Conservation (phyloP, 495 filamentous ascomycete species). For the Aeminium ludgeri region DNA sequence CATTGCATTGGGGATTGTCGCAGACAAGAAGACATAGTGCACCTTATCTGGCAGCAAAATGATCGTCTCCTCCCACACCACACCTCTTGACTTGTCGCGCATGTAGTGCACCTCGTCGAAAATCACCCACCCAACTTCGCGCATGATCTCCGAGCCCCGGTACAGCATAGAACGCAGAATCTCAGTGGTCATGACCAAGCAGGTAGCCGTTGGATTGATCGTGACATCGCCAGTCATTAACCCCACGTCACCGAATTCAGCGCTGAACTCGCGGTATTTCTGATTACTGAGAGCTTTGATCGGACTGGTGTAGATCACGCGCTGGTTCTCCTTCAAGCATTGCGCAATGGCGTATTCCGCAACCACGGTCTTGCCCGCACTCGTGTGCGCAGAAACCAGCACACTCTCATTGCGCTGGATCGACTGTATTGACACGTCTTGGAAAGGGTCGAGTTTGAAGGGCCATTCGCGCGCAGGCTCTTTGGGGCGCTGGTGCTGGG, state of each 20-base stretch:
- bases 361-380: slow-evolving; percentile 93
- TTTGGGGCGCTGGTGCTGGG: slow-evolving; percentile 70
- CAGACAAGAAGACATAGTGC: slow-evolving; percentile 92
- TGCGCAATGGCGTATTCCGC: slow-evolving; percentile 98
- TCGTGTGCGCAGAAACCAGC: slow-evolving; percentile 90
- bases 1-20: slow-evolving; percentile 98
- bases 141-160: slow-evolving; percentile 95
- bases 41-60: slow-evolving; percentile 96
- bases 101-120: slow-evolving; percentile 99
- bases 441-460: slow-evolving; percentile 93
- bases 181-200: slow-evolving; percentile 98
- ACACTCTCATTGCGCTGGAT: slow-evolving; percentile 94
- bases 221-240: slow-evolving; percentile 99
- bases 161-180: slow-evolving; percentile 98
- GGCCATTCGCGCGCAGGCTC: slow-evolving; percentile 67
- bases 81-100: slow-evolving; percentile 81
- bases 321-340: slow-evolving; percentile 88
- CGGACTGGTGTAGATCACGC: slow-evolving; percentile 97
- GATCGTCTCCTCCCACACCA: slow-evolving; percentile 98
- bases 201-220: slow-evolving; percentile 95
- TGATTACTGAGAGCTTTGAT: slow-evolving; percentile 98
- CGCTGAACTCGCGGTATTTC: slow-evolving; percentile 90
- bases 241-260: slow-evolving; percentile 91
- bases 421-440: slow-evolving; percentile 77
- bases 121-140: slow-evolving; percentile 91